phyloP scores from a whole-genome alignment of 2,329 filamentous ascomycete species.

The Xylaria sp. region DNA sequence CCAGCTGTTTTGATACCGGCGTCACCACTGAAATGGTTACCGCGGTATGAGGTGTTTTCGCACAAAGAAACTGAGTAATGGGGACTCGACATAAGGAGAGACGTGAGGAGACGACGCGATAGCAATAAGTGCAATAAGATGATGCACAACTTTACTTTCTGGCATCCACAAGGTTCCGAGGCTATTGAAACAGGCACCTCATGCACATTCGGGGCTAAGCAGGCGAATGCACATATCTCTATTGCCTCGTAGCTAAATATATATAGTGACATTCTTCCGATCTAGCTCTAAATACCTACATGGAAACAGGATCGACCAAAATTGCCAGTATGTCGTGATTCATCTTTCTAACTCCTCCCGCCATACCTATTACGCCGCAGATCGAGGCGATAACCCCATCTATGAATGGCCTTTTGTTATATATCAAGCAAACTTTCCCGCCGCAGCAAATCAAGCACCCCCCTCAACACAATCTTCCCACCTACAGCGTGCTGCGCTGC shows the following conservation, averaged over 20 bases:
- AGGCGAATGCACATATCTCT: neutral
- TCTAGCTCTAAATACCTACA: conserved; percentile 25
- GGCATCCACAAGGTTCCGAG: too few species aligned
- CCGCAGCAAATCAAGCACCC: conserved; percentile 25
- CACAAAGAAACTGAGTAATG: too few species aligned
- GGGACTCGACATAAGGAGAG: too few species aligned
- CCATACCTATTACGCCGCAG: conserved; percentile 27
- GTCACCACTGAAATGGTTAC: too few species aligned
- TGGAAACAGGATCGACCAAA: conserved; percentile 29
- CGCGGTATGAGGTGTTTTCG: too few species aligned
- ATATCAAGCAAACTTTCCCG: conserved; percentile 30
- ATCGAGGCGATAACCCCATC: conserved; percentile 23
- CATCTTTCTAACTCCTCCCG: conserved; percentile 22
- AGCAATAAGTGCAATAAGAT: too few species aligned
- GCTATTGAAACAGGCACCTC: conserved; percentile 43
- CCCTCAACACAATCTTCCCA: conserved; percentile 8
- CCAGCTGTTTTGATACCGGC: too few species aligned
- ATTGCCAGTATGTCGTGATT: conserved; percentile 23
- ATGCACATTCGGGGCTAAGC: too few species aligned
- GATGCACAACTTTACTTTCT: too few species aligned
- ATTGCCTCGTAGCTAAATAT: conserved; percentile 7
- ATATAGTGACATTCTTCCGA: conserved; percentile 20
- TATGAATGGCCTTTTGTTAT: conserved; percentile 13
- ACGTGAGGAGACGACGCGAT: too few species aligned
- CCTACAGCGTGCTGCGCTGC: conserved; percentile 7